Conservation (phyloP, 2,329 filamentous ascomycete species). For the Scytalidium lignicola region DNA sequence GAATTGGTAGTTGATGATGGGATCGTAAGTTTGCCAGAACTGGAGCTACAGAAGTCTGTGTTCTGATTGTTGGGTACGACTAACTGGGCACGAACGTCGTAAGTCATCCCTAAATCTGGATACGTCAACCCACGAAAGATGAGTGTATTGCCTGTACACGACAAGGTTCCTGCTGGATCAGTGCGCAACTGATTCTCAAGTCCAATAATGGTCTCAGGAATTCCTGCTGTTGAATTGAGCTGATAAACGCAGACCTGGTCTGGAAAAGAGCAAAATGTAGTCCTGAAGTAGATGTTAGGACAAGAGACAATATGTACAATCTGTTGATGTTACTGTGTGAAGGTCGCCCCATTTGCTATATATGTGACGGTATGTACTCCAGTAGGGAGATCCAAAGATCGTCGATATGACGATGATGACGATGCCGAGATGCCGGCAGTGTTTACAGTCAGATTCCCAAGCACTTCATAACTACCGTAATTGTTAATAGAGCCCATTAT, state of each 20-base stretch:
- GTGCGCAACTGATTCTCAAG: slow-evolving; percentile 37
- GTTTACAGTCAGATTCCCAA: slow-evolving; percentile 40
- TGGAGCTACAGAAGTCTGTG: slow-evolving; percentile 10
- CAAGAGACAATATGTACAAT: too few relatives aligned
- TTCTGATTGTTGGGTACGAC: slow-evolving; percentile 9
- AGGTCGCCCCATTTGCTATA: slow-evolving; percentile 26
- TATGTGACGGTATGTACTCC: slow-evolving; percentile 34
- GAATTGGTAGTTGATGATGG: slow-evolving; percentile 18
- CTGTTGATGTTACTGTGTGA: slow-evolving; percentile 10
- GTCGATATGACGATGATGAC: slow-evolving; percentile 30
- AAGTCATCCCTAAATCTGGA: slow-evolving; percentile 38
- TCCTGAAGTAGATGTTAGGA: slow-evolving; percentile 25
- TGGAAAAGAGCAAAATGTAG: slow-evolving; percentile 40
- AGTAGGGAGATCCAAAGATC: slow-evolving; percentile 37
- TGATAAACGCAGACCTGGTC: slow-evolving; percentile 31
- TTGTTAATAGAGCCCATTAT: slow-evolving; percentile 13
- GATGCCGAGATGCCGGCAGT: slow-evolving; percentile 28
- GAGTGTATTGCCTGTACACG: slow-evolving; percentile 28
- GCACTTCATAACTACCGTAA: slow-evolving; percentile 42
- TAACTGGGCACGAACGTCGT: slow-evolving; percentile 32
- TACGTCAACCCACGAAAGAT: slow-evolving; percentile 34
- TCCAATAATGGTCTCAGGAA: slow-evolving; percentile 36
- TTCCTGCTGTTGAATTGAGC: slow-evolving; percentile 13
- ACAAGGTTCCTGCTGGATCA: slow-evolving; percentile 21
- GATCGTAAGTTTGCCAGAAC: slow-evolving; percentile 27